Percentiles rank a stretch among this genome's conserved stretches.
Evolutionary conservation across 176 grass and related monocot genomes (phyloP).

Genomic region (Chrysopogon serrulatus): DNA sequence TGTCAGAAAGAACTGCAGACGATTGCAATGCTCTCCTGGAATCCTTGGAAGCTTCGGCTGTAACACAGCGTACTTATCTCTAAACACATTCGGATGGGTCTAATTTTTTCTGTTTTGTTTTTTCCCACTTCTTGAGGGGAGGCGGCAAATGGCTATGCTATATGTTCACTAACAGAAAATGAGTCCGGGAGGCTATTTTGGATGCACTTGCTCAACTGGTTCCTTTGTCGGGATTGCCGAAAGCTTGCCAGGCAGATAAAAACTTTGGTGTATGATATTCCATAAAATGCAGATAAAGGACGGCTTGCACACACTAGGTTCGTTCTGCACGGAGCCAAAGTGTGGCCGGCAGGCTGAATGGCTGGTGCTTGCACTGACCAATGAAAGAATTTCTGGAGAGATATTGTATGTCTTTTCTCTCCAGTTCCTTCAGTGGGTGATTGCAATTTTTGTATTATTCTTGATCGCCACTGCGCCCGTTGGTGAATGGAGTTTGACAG

Average conservation of each 20-base stretch:
- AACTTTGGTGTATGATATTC: not conserved
- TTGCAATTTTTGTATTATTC: not conserved
- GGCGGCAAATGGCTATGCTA: not conserved
- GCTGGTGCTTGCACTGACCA: not conserved
- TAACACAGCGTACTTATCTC: not conserved
- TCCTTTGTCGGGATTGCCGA: conserved; percentile 20
- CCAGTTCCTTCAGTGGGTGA: not conserved
- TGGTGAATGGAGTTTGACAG: not conserved
- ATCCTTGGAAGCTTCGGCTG: not conserved
- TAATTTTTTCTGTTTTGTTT: not conserved
- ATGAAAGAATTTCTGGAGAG: not conserved
- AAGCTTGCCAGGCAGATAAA: not conserved
- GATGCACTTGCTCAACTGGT: not conserved
- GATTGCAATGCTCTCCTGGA: not conserved
- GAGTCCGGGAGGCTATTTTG: conserved; percentile 13
- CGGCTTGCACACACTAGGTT: not conserved
- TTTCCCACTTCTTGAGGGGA: not conserved
- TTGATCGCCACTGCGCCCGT: not conserved
- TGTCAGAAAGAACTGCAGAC: not conserved
- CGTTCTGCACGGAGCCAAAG: conserved; percentile 1
- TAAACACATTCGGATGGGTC: not conserved
- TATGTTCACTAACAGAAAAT: not conserved
- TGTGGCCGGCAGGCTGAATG: conserved; percentile 21
- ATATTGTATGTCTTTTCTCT: not conserved
- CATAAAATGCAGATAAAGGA: not conserved